Evolutionary conservation across 345 rosid genomes (phyloP).

Genomic region (Clausena lansium): DNA sequence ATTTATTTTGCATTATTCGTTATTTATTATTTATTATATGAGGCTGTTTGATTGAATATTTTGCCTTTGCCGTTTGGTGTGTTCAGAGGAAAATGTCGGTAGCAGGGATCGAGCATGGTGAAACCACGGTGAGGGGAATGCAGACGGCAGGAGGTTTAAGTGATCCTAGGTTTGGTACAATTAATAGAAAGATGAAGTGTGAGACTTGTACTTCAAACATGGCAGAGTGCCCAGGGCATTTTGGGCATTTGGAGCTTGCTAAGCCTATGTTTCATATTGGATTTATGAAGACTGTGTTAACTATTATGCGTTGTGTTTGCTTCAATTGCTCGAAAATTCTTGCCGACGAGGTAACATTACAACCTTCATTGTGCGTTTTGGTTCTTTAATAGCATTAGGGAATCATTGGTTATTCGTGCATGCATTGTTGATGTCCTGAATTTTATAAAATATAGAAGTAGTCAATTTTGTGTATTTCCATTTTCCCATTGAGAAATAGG

Average conservation of each 20-base stretch:
- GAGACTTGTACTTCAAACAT: constrained; percentile 89
- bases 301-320: constrained; percentile 89
- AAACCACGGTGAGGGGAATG: constrained; percentile 87
- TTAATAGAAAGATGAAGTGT: constrained; percentile 81
- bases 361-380: background rate
- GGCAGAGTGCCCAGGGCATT: constrained; percentile 97
- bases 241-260: constrained; percentile 94
- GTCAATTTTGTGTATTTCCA: too few species aligned
- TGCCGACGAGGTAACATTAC: constrained; percentile 68
- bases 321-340: constrained; percentile 91
- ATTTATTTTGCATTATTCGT: too few species aligned
- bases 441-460: too few species aligned
- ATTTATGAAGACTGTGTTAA: constrained; percentile 82
- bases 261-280: constrained; percentile 96
- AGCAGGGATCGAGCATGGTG: constrained; percentile 73
- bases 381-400: too few species aligned
- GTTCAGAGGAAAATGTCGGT: constrained; percentile 97
- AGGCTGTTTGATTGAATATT: too few species aligned
- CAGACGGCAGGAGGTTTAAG: constrained; percentile 78
- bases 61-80: background rate
- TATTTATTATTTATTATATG: too few species aligned
- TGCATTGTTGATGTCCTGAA: too few species aligned
- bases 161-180: constrained; percentile 78
- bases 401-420: too few species aligned
- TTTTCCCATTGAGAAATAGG: too few species aligned